Evolutionary conservation across 176 grass and related monocot genomes (phyloP), one percentile per base, ranked within the genome.

Genomic region (Poa pratensis): DNA sequence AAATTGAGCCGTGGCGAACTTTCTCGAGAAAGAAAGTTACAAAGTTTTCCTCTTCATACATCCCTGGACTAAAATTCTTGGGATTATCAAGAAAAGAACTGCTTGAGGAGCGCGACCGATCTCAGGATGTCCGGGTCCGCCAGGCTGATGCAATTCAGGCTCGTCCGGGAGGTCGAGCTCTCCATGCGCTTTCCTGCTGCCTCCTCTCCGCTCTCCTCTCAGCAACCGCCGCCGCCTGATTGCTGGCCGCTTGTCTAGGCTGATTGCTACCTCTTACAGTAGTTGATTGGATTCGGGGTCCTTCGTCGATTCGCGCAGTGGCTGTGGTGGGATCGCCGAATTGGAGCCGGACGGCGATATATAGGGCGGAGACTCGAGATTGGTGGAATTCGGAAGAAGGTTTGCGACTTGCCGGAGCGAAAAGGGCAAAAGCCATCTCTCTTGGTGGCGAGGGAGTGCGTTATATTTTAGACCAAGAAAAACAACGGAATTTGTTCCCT

Each of bases 21-120:
- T 65, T 84, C 74, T 51, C 65, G 5, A 15, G 0, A 43, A 79
- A 45, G 43, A 43, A 88, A 60, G 76, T 46, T 45, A 6, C 14
- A 22, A 35, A 24, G 46, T 55, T 68, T 45, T 66, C 57, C 62
- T 34, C 46, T 70, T 35, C 75, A 64, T 13, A 51, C 22, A 73
- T 50, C 48, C 18, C 59, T 3, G 0, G 18, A 50, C 27, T 28
- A 50, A 16, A 50, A 78, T 48, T 86, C 37, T 19, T 30, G 19
- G 6, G 19, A 73, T 10, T 35, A 49, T 57, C 84, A 68, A 83
- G 49, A 79, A 35, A 24, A 71, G 45, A 90, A 72, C 95, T 93
- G 95, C 77, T 94, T 97, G 84, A 94, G 92, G 71, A 97, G 90
- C 9, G 87, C 69, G 64, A 97, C 92, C 19, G 92, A 97, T 91